Base-by-base conservation (phyloP, 768 basidiomycete genomes). In the Sutorius australiensis region DNA sequence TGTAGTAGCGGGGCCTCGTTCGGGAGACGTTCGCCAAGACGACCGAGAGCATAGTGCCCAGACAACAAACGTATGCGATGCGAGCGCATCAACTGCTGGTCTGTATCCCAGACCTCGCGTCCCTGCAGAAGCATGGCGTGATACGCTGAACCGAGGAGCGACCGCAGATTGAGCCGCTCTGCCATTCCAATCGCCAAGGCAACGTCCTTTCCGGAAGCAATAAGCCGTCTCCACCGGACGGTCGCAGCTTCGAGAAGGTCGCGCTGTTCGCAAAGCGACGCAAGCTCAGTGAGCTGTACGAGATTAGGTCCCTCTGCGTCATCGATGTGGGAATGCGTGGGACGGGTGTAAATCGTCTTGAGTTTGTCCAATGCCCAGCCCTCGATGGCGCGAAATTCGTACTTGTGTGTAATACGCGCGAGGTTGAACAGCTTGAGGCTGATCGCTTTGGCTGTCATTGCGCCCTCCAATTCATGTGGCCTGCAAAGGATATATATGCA, bases 81-180 rank as follows among this genome's bases (percentile, higher is more conserved):
- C n/a, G 74, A 65, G 12, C 77, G 71, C 24, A 73, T 72, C 33
- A 82, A 68, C n/a, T 61, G 60, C n/a, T 65, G 58, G 48, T 80
- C 80, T 8, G 68, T 55, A 45, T 77, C 75, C 80, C 81, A 82
- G 21, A 66, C 65, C 27, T 76, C 69, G 36, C 75, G 72, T 14
- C 80, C 81, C 59, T 77, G 76, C 14, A 80, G 67, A 64, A 82
- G 70, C 74, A 81, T 77, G 37, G 74, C 68, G 50, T 79, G 74
- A 56, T 81, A 83, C 16, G 79, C 77, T 55, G 75, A 67, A 12
- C 78, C 80, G 54, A 77, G 71, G 17, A 81, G 71, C 24, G 68
- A 62, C 12, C 75, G 72, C 41, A 81, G 61, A 47, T 74, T 75
- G 33, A 78, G 72, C 37, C 77, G 73, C 56, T 80, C 80, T 37